phyloP scores from a whole-genome alignment of 1,284 basidiomycete genomes.

The Phellopilus nigrolimitatus region DNA sequence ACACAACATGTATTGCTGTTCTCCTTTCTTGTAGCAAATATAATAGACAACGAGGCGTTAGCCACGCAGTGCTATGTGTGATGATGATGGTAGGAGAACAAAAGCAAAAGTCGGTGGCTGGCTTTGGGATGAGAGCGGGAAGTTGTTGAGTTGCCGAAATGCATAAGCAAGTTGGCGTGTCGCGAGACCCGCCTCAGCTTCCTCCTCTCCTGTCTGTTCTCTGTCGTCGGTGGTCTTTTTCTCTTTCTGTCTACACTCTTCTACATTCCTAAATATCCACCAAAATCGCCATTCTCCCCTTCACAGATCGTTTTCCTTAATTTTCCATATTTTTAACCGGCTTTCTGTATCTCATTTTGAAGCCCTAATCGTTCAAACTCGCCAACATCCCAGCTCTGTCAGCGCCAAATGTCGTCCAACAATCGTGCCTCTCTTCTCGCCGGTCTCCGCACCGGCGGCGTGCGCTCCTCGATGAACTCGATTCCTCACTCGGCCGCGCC shows the following conservation, averaged over 20 bases:
- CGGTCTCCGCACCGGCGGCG: constrained; percentile 80
- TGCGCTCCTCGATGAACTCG: constrained; percentile 59
- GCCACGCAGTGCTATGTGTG: neutral
- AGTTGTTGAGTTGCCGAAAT: neutral
- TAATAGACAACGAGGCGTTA: neutral
- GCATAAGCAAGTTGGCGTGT: neutral
- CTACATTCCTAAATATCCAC: constrained; percentile 15
- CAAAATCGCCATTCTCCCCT: constrained; percentile 25
- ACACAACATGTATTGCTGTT: neutral
- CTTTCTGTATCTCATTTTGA: constrained; percentile 5
- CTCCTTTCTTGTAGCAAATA: neutral
- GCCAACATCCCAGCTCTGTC: constrained; percentile 30
- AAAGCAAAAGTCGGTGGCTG: neutral
- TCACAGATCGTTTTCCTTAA: constrained; percentile 18
- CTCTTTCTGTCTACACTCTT: constrained; percentile 20
- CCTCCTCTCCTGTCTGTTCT: constrained; percentile 26
- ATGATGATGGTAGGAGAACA: neutral
- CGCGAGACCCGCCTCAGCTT: too few species aligned
- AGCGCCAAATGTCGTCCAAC: constrained; percentile 48
- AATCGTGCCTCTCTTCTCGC: constrained; percentile 76
- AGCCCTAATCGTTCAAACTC: constrained; percentile 25
- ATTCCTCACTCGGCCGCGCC: constrained; percentile 68
- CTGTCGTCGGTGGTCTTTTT: constrained; percentile 19
- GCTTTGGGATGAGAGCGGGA: neutral
- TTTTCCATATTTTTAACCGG: constrained; percentile 16